Percentiles rank a stretch among this genome's conserved stretches.
Evolutionary conservation across 208 protist genomes (phyloP).

Genomic region (Trypanosoma caninum): DNA sequence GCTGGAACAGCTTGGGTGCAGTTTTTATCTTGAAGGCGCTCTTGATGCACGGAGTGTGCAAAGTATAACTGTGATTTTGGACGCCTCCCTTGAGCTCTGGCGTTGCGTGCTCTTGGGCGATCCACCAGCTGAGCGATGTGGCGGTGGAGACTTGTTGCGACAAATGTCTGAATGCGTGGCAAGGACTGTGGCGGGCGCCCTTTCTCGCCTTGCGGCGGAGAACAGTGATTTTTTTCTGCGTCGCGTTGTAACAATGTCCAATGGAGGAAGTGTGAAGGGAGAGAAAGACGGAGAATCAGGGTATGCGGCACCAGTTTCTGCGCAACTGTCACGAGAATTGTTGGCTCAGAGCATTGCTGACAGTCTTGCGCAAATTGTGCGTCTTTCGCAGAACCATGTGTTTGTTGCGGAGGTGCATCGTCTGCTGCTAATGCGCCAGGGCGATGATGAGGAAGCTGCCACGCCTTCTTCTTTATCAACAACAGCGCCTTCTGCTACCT

Average conservation of each 20-base stretch:
- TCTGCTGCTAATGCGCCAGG: constrained; percentile 29
- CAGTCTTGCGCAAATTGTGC: constrained; percentile 51
- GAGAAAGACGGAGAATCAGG: not conserved
- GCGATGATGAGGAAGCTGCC: not conserved
- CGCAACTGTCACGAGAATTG: constrained; percentile 20
- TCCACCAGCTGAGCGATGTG: not conserved
- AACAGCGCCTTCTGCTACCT: not conserved
- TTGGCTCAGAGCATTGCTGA: constrained; percentile 53
- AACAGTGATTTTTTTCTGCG: constrained; percentile 52
- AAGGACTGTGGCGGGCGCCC: constrained; percentile 26
- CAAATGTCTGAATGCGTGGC: constrained; percentile 29
- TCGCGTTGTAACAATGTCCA: not conserved
- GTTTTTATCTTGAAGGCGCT: constrained; percentile 22
- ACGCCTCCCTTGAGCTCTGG: constrained; percentile 10
- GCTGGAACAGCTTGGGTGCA: constrained; percentile 19
- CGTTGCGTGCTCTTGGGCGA: not conserved
- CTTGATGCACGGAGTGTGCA: constrained; percentile 19
- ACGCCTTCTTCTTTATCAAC: not conserved
- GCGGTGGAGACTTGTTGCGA: not conserved
- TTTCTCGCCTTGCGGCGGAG: constrained; percentile 36
- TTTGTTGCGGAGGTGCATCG: constrained; percentile 60
- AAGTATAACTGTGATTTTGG: constrained; percentile 28
- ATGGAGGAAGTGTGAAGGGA: not conserved
- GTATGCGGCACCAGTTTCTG: not conserved
- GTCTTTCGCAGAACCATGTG: constrained; percentile 33